A percentile compares a stretch with the other conserved stretches of the same genome.
phyloP scores from a whole-genome alignment of 2,329 filamentous ascomycete species.

The Aureobasidium lini region DNA sequence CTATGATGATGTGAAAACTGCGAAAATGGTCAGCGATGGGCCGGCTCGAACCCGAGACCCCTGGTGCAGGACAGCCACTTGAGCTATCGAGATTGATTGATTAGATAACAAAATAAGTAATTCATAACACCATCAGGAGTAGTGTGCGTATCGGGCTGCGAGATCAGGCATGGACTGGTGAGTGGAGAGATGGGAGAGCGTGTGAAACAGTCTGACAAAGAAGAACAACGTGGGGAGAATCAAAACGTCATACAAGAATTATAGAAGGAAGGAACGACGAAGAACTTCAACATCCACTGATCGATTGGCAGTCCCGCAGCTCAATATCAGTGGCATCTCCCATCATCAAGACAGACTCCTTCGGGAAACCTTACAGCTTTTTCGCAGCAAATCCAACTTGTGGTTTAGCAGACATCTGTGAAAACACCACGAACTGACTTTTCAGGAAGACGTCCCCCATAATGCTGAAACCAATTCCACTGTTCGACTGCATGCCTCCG shows the following conservation, averaged over 20 bases:
- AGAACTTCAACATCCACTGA: background rate
- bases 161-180: background rate
- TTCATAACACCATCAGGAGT: background rate
- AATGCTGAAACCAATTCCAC: slow-evolving; percentile 52
- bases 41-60: background rate
- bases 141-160: background rate
- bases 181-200: background rate
- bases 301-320: background rate
- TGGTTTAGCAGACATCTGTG: slow-evolving; percentile 32
- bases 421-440: slow-evolving; percentile 62
- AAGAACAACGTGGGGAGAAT: too few species aligned
- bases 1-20: background rate
- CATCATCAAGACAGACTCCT: background rate
- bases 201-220: too few species aligned
- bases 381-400: slow-evolving; percentile 1
- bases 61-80: background rate
- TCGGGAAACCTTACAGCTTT: background rate
- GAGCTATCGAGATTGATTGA: background rate
- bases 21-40: background rate
- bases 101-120: background rate
- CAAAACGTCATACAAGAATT: background rate
- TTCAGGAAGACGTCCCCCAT: slow-evolving; percentile 72
- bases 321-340: background rate
- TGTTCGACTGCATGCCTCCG: slow-evolving; percentile 54
- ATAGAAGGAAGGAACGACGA: background rate